Evolutionary conservation across 176 grass and related monocot species (phyloP), one percentile per base, ranked within the genome.

Genomic region (Pontederia paniculata): DNA sequence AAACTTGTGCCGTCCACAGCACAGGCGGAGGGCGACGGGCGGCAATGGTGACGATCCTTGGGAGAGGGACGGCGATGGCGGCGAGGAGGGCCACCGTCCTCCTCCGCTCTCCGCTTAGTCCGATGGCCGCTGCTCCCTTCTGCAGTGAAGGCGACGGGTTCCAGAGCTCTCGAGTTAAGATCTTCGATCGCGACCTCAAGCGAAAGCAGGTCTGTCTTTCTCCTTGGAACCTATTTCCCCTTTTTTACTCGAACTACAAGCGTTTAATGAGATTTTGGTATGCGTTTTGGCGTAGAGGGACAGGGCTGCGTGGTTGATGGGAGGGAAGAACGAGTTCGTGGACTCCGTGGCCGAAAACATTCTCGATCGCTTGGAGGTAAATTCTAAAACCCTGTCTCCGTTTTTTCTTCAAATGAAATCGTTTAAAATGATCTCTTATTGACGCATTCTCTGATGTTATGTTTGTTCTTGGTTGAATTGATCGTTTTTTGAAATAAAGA

Each of bases 151-250:
- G 70, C 18, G 71, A 69, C 9, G 57, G 46, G 18, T 23, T 42
- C 57, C 25, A 61, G 47, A 72, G 48, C 25, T 61, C 69, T 53
- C 68, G 91, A 20, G 44, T 88, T 57, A 77, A 79, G 69, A 88
- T 91, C 70, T 97, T 97, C 65, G 83, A 97, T 49, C 83, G 86
- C n/a, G 93, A 97, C 23, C 83, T 90, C 43, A 97, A 97, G 72
- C 56, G 69, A 48, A 61, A 61, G 25, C 56, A 72, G 69, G 69
- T 72, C 12, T 12, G 0, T 5, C 19, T 6, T 6, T 37, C 5
- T 5, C 28, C 12, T 42, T 58, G 9, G 11, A 7, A 9, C 12
- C 9, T 10, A 15, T 12, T 44, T 8, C 12, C 22, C 25, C 37
- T 44, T 52, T 10, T n/a, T 19, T 15, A 44, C 42, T 8, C 2